Conservation (phyloP, 179 eudicot genomes). For the Pouteria campechiana region DNA sequence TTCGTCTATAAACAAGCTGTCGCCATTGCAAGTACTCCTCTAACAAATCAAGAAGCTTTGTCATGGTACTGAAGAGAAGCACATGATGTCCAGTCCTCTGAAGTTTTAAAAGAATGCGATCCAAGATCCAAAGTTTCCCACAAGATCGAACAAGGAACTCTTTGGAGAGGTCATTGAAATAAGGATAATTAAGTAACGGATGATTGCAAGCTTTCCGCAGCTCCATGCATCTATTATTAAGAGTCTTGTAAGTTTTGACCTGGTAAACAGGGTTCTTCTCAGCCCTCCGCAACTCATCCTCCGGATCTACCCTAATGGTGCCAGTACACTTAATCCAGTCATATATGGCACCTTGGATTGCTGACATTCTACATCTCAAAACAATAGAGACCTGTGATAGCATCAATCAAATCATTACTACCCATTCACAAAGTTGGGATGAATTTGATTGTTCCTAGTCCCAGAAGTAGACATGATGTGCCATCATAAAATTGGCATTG, state of each 20-base stretch:
- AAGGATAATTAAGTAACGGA: slow-evolving; percentile 89
- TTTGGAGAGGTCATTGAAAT: slow-evolving; percentile 63
- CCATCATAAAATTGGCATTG: no score
- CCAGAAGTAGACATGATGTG: no score
- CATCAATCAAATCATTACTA: slow-evolving; percentile 6
- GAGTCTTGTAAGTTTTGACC: slow-evolving; percentile 48
- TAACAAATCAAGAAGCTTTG: slow-evolving; percentile 83
- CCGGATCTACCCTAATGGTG: slow-evolving; percentile 88
- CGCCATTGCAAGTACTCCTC: slow-evolving; percentile 99
- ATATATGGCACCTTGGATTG: slow-evolving; percentile 79
- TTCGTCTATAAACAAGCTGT: slow-evolving; percentile 76
- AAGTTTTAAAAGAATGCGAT: slow-evolving; percentile 82
- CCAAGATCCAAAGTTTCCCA: slow-evolving; percentile 91
- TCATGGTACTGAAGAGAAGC: slow-evolving; percentile 97
- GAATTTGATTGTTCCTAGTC: no score
- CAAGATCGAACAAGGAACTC: slow-evolving; percentile 94
- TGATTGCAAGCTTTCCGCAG: slow-evolving; percentile 95
- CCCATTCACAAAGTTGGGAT: slow-evolving; percentile 1
- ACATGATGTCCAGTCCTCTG: slow-evolving; percentile 98
- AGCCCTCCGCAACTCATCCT: slow-evolving; percentile 68
- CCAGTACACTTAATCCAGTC: slow-evolving; percentile 98
- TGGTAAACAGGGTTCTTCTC: slow-evolving; percentile 70
- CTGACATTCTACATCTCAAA: slow-evolving; percentile 89
- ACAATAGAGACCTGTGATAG: slow-evolving; percentile 71
- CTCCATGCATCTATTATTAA: slow-evolving; percentile 91